A percentile compares a stretch with the other conserved stretches of the same genome.
Evolutionary conservation across 805 yeast species (phyloP).

Genomic region (Candida broadrunensis): DNA sequence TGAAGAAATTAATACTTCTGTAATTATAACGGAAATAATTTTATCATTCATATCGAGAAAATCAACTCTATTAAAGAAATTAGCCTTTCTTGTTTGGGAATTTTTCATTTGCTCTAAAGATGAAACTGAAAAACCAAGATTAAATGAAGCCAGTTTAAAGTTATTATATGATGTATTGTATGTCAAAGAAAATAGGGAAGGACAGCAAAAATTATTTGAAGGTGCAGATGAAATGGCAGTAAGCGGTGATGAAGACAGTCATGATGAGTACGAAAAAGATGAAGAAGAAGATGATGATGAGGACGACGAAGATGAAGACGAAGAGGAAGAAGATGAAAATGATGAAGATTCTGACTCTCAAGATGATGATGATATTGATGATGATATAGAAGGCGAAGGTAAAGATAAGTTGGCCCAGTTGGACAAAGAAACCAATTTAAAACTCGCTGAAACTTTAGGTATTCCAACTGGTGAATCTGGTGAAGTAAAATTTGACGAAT

Average conservation of each 20-base stretch:
- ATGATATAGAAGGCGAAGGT: constrained; percentile 8
- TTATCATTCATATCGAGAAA: constrained; percentile 44
- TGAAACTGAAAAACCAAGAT: constrained; percentile 20
- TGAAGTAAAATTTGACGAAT: constrained; percentile 42
- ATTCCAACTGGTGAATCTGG: constrained; percentile 47
- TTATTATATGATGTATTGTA: constrained; percentile 34
- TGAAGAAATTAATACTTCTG: constrained; percentile 27
- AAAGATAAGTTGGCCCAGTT: constrained; percentile 16
- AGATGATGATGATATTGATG: constrained; percentile 11
- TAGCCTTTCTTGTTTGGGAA: constrained; percentile 40
- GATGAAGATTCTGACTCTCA: constrained; percentile 13
- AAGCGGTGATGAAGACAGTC: constrained; percentile 19
- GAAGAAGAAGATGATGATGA: constrained; percentile 21
- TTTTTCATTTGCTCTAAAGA: constrained; percentile 31
- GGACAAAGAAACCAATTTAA: constrained; percentile 51
- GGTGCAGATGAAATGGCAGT: constrained; percentile 40
- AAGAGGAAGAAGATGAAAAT: constrained; percentile 19
- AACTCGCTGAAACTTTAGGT: constrained; percentile 70
- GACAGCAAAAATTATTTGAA: constrained; percentile 74
- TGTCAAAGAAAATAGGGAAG: constrained; percentile 76
- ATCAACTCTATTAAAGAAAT: constrained; percentile 33
- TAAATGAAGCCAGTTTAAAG: constrained; percentile 30
- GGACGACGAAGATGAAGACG: constrained; percentile 22
- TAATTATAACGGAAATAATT: constrained; percentile 40
- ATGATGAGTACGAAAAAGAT: constrained; percentile 28